Evolutionary conservation across 108 stramenopile species (phyloP).

Genomic region (Aurantiochytrium sp.): DNA sequence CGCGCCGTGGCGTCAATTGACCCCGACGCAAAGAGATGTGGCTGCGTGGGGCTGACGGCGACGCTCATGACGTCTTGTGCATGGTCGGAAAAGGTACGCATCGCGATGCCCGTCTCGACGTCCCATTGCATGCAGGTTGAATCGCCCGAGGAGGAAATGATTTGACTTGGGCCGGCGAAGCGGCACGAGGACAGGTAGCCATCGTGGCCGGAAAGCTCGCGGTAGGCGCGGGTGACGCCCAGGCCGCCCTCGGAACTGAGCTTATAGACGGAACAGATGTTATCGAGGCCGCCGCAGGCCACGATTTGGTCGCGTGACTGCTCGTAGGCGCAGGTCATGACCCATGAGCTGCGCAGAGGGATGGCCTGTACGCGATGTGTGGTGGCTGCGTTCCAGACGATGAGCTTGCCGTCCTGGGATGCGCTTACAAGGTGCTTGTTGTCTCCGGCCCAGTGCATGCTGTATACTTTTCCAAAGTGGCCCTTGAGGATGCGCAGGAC

Average conservation of each 20-base stretch:
- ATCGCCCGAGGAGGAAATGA: conserved; percentile 87
- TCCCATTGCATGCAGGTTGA: conserved; percentile 95
- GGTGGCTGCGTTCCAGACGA: conserved; percentile 78
- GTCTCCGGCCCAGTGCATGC: conserved; percentile 91
- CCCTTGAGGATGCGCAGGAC: conserved; percentile 71
- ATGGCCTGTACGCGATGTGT: conserved; percentile 50
- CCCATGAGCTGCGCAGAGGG: conserved; percentile 88
- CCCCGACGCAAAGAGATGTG: conserved; percentile 80
- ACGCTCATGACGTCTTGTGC: conserved; percentile 86
- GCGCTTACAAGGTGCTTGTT: conserved; percentile 66
- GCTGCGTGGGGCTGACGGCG: conserved; percentile 62
- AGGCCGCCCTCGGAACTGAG: conserved; percentile 29
- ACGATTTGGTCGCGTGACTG: conserved; percentile 70
- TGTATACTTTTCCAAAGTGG: conserved; percentile 95
- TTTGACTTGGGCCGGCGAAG: conserved; percentile 68
- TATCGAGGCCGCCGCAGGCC: conserved; percentile 98
- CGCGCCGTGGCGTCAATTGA: conserved; percentile 88
- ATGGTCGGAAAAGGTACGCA: conserved; percentile 83
- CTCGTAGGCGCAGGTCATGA: conserved; percentile 98
- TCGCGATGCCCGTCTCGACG: conserved; percentile 64
- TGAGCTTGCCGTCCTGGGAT: conserved; percentile 94
- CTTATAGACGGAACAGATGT: conserved; percentile 93
- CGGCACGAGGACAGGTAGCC: conserved; percentile 95
- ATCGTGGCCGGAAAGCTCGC: conserved; percentile 92
- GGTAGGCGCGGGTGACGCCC: conserved; percentile 48